Evolutionary conservation across 768 basidiomycete species (phyloP).

Genomic region (Suillus subaureus): DNA sequence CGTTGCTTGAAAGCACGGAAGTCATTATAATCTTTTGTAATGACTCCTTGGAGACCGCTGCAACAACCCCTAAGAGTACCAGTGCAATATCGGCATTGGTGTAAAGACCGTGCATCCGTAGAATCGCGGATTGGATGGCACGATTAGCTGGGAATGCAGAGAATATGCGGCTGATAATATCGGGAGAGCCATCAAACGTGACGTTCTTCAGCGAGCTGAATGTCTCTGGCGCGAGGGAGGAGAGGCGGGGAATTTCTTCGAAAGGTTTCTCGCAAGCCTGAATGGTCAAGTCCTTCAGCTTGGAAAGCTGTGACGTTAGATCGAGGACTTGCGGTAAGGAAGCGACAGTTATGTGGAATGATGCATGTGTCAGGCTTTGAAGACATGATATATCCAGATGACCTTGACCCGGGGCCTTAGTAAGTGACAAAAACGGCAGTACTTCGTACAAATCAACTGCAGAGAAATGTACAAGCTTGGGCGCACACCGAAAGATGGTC

Average conservation of each 20-base stretch:
- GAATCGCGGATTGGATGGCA: background rate
- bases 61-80: background rate
- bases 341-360: background rate
- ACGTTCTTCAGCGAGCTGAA: background rate
- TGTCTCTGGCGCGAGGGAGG: background rate
- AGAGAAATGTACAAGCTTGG: conserved; percentile 4
- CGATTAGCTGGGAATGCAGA: background rate
- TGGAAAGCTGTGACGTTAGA: background rate
- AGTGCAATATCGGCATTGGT: background rate
- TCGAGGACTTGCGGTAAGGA: conserved; percentile 4
- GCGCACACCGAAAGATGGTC: conserved; percentile 1
- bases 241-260: background rate
- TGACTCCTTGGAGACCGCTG: background rate
- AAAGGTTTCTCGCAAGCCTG: background rate
- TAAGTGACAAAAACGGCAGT: background rate
- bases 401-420: background rate
- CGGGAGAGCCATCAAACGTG: background rate
- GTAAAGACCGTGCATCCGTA: conserved; percentile 1
- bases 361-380: background rate
- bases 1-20: background rate
- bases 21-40: background rate
- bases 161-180: background rate
- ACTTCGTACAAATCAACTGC: conserved; percentile 2
- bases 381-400: background rate
- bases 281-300: conserved; percentile 1